Conservation (phyloP, 768 basidiomycete genomes). For the Mrakia blollopis region DNA sequence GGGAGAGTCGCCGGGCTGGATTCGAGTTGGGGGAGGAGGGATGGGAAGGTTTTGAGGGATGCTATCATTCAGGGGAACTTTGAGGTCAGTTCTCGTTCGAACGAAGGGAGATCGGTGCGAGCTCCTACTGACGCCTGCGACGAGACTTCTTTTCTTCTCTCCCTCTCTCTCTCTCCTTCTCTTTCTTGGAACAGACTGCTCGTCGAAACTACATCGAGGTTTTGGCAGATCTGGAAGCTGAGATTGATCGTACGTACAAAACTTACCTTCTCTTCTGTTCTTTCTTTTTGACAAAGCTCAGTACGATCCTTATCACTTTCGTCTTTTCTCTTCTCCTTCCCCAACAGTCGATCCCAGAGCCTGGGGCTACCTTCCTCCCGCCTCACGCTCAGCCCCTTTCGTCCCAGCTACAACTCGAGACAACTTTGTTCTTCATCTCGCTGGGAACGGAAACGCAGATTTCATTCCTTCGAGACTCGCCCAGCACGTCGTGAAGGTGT, state of each 20-base stretch:
- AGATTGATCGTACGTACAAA: conserved; percentile 2
- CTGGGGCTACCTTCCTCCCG: conserved; percentile 7
- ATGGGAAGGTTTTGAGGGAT: conserved; percentile 20
- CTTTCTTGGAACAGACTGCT: background rate
- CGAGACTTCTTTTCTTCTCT: background rate
- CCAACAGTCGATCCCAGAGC: no score
- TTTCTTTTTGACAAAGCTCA: background rate
- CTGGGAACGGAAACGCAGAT: conserved; percentile 1
- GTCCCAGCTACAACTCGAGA: background rate
- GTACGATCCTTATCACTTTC: no score
- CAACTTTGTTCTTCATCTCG: conserved; percentile 18
- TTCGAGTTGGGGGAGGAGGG: conserved; percentile 5
- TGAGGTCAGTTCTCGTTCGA: background rate
- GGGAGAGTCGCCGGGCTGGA: background rate
- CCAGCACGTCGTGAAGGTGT: background rate
- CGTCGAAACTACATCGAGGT: conserved; percentile 9
- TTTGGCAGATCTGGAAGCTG: conserved; percentile 6
- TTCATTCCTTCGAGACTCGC: background rate
- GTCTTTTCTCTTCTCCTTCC: no score
- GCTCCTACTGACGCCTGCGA: background rate
- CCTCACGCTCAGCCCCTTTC: background rate
- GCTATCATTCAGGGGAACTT: conserved; percentile 12
- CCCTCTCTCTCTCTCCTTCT: no score
- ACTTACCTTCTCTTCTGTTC: background rate
- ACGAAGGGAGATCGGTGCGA: background rate